These are phyloP conservation scores for Chlorencoelia australis DNA, from an alignment of 2,329 filamentous ascomycete genomes.

Conservation along the genomic window DNA sequence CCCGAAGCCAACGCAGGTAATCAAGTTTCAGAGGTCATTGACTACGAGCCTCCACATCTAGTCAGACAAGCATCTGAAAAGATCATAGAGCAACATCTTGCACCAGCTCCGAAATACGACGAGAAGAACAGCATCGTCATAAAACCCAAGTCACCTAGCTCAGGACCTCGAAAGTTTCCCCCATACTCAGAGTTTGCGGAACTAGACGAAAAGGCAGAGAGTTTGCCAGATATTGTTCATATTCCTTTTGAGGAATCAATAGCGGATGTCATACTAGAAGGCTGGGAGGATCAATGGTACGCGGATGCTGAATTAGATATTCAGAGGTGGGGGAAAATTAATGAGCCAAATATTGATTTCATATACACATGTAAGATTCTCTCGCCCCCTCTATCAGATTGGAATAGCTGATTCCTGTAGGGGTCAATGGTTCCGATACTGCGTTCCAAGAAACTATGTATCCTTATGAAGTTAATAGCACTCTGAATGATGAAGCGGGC, in stretches of 20 bases:
- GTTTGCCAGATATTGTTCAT: conserved; percentile 31
- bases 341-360: conserved; percentile 34
- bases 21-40: neutral
- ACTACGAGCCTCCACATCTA: conserved; percentile 1
- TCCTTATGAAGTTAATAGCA: conserved; percentile 31
- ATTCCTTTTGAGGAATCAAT: conserved; percentile 32
- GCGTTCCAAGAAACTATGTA: conserved; percentile 30
- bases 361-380: conserved; percentile 30
- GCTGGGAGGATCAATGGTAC: conserved; percentile 35
- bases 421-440: conserved; percentile 34
- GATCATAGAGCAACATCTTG: conserved; percentile 7
- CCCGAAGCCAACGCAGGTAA: neutral
- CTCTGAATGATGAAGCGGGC: conserved; percentile 32
- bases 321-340: conserved; percentile 24
- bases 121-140: neutral
- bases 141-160: too few species aligned
- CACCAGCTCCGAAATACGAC: conserved; percentile 1
- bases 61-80: conserved; percentile 8
- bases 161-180: too few species aligned
- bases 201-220: conserved; percentile 14
- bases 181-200: conserved; percentile 8
- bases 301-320: conserved; percentile 27
- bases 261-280: conserved; percentile 28
- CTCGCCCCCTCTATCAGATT: too few species aligned
- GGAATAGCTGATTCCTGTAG: conserved; percentile 5